phyloP scores from a whole-genome alignment of 2,329 filamentous ascomycete genomes.

The Colletotrichum zoysiae region DNA sequence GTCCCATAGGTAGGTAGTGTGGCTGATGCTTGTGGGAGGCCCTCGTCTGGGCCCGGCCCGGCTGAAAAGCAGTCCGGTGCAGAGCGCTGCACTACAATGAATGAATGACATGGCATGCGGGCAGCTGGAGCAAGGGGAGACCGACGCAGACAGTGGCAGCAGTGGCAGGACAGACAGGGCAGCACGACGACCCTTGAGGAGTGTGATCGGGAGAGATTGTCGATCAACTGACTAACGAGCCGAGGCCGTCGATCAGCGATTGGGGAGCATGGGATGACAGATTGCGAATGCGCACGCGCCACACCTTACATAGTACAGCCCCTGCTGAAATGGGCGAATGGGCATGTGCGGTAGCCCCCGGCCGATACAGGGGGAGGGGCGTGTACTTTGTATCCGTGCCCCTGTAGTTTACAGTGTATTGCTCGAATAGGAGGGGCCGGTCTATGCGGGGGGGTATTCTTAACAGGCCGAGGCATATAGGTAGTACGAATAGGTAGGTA shows the following conservation, averaged over 20 bases:
- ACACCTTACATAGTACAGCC: slow-evolving; percentile 22
- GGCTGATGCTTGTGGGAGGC: slow-evolving; percentile 24
- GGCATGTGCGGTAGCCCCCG: slow-evolving; percentile 16
- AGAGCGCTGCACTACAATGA: not conserved
- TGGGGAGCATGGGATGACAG: slow-evolving; percentile 42
- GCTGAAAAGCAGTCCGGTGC: slow-evolving; percentile 8
- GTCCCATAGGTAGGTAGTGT: slow-evolving; percentile 25
- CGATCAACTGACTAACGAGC: slow-evolving; percentile 40
- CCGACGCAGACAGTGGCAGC: slow-evolving; percentile 11
- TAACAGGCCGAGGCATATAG: slow-evolving; percentile 21
- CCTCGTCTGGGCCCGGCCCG: slow-evolving; percentile 8
- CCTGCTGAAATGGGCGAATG: slow-evolving; percentile 25
- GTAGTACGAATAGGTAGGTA: too few relatives aligned
- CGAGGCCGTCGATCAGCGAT: slow-evolving; percentile 41
- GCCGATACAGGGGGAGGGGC: not conserved
- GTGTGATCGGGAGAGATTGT: slow-evolving; percentile 34
- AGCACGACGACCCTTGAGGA: slow-evolving; percentile 25
- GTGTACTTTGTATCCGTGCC: not conserved
- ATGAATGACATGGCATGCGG: not conserved
- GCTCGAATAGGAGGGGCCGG: slow-evolving; percentile 22
- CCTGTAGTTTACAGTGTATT: not conserved
- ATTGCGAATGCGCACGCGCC: slow-evolving; percentile 30
- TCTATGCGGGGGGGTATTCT: slow-evolving; percentile 33
- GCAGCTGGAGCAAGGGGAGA: slow-evolving; percentile 20
- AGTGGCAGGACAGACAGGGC: not conserved